phyloP scores from a whole-genome alignment of 495 filamentous ascomycete species.

The Daldinia loculata region DNA sequence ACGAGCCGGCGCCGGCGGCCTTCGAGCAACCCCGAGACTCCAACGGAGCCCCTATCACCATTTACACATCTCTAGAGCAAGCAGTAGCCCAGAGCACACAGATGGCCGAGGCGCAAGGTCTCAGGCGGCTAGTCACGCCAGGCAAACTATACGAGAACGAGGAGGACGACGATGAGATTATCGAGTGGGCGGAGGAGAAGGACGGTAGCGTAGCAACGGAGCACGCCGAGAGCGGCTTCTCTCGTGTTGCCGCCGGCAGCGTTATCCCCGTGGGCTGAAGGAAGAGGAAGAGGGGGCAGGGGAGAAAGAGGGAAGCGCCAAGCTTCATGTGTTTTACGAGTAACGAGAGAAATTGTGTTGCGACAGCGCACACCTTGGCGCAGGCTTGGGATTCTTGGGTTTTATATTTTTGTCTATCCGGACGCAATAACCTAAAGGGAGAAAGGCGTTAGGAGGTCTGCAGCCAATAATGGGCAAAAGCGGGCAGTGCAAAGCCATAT shows the following conservation, averaged over 20 bases:
- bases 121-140: constrained; percentile 41
- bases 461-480: not conserved
- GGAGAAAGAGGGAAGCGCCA: constrained; percentile 9
- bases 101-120: constrained; percentile 22
- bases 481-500: constrained; percentile 18
- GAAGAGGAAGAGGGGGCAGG: not conserved
- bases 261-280: constrained; percentile 17
- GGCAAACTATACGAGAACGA: constrained; percentile 50
- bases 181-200: constrained; percentile 30
- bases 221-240: constrained; percentile 1
- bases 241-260: not conserved
- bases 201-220: constrained; percentile 3
- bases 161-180: constrained; percentile 49
- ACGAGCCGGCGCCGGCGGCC: constrained; percentile 19
- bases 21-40: constrained; percentile 41
- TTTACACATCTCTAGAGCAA: constrained; percentile 44
- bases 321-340: constrained; percentile 12
- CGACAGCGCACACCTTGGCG: constrained; percentile 31
- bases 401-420: not conserved
- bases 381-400: constrained; percentile 27
- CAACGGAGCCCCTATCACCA: constrained; percentile 42
- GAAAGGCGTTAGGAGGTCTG: constrained; percentile 18
- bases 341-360: constrained; percentile 22
- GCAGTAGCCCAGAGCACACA: constrained; percentile 40
- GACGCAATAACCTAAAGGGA: constrained; percentile 10